Percentiles rank a stretch among this genome's conserved stretches.
Evolutionary conservation across 805 yeast species (phyloP).

Genomic region (Starmera amethionina): DNA sequence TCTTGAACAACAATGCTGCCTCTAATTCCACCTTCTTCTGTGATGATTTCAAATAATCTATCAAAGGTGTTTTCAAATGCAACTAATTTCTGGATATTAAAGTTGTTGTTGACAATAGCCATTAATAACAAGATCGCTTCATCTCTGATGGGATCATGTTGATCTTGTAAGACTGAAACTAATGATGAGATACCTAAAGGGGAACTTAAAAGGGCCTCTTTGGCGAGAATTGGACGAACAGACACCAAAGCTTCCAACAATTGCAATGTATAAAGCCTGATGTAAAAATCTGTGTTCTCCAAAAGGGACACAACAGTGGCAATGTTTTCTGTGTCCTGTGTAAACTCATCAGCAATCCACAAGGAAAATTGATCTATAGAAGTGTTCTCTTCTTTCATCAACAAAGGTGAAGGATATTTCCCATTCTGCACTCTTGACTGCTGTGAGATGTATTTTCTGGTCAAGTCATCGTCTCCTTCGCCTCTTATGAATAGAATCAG

Average conservation of each 20-base stretch:
- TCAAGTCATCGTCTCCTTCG: slow-evolving; percentile 50
- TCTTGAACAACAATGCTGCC: slow-evolving; percentile 91
- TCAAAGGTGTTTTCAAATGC: slow-evolving; percentile 94
- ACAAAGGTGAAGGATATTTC: slow-evolving; percentile 66
- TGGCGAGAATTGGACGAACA: slow-evolving; percentile 63
- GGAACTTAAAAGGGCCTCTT: slow-evolving; percentile 58
- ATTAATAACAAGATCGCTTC: slow-evolving; percentile 78
- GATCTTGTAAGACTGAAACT: slow-evolving; percentile 51
- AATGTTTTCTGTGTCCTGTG: slow-evolving; percentile 38
- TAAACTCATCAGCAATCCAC: slow-evolving; percentile 92
- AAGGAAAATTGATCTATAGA: slow-evolving; percentile 75
- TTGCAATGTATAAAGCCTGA: slow-evolving; percentile 73
- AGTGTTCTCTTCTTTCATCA: slow-evolving; percentile 37
- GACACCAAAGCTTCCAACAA: slow-evolving; percentile 74
- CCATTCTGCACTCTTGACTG: slow-evolving; percentile 69
- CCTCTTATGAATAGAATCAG: slow-evolving; percentile 72
- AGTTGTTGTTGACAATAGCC: slow-evolving; percentile 72
- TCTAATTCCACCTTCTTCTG: slow-evolving; percentile 79
- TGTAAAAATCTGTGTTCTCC: slow-evolving; percentile 58
- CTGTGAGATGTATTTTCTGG: slow-evolving; percentile 64
- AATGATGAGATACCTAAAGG: slow-evolving; percentile 77
- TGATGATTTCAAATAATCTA: slow-evolving; percentile 64
- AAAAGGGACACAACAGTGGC: slow-evolving; percentile 32
- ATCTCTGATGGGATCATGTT: slow-evolving; percentile 79
- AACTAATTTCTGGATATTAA: slow-evolving; percentile 82